Conservation (phyloP, 768 basidiomycete species). For the Cystobasidium tubakii region DNA sequence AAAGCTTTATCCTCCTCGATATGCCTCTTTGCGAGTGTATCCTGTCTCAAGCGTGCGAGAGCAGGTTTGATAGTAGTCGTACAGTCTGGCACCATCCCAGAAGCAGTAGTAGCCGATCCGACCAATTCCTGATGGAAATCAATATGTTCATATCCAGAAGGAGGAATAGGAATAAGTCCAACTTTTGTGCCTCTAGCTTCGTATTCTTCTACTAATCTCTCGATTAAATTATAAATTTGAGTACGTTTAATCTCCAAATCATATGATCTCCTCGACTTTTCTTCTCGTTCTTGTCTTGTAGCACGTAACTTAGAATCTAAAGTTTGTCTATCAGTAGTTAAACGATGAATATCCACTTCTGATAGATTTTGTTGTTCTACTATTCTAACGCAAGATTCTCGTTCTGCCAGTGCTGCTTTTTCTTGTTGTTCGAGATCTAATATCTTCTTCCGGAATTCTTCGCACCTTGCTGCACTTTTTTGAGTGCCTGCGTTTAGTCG, state of each 20-base stretch:
- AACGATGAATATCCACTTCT: constrained; percentile 80
- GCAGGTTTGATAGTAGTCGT: constrained; percentile 70
- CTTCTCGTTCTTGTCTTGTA: constrained; percentile 49
- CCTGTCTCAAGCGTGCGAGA: constrained; percentile 38
- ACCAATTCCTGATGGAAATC: constrained; percentile 78
- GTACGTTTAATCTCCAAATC: constrained; percentile 72
- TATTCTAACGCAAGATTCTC: constrained; percentile 59
- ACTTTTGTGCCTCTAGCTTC: constrained; percentile 66
- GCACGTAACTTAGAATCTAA: constrained; percentile 54
- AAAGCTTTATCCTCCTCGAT: constrained; percentile 31
- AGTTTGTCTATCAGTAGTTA: constrained; percentile 82
- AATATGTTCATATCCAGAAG: constrained; percentile 64
- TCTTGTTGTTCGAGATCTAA: constrained; percentile 49
- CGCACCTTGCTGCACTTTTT: constrained; percentile 25
- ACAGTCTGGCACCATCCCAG: constrained; percentile 65
- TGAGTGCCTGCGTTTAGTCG: constrained; percentile 52
- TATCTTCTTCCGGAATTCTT: constrained; percentile 58
- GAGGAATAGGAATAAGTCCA: constrained; percentile 68
- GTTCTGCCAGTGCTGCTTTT: constrained; percentile 54
- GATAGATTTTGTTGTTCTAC: constrained; percentile 83
- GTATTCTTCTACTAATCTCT: constrained; percentile 75
- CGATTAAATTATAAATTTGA: constrained; percentile 70
- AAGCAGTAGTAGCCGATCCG: constrained; percentile 65
- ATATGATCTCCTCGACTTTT: constrained; percentile 18
- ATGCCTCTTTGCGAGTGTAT: background rate